Evolutionary conservation across 306 rosid species (phyloP).

Genomic region (Nissolia schottii): DNA sequence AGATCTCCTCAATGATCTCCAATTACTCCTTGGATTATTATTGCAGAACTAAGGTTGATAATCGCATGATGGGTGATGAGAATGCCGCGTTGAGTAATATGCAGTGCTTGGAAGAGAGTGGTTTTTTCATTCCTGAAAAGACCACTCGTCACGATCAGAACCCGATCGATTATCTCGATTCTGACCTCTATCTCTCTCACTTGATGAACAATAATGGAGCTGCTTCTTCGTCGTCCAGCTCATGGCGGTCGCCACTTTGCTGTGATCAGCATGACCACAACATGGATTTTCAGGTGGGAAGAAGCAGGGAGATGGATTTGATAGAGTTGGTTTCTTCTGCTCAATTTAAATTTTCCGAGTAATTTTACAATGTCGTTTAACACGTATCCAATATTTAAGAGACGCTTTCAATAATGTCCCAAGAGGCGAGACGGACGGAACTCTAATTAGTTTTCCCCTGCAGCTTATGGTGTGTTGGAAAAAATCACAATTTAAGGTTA

Average conservation of each 20-base stretch:
- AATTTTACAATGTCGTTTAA: too few species aligned
- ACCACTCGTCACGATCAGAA: not conserved
- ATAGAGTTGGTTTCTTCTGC: slow-evolving; percentile 49
- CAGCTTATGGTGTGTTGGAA: too few species aligned
- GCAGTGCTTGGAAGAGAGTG: not conserved
- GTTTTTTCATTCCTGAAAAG: not conserved
- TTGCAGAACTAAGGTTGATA: too few species aligned
- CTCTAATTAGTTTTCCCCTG: too few species aligned
- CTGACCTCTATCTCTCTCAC: slow-evolving; percentile 52
- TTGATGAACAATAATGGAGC: slow-evolving; percentile 56
- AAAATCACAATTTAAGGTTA: too few species aligned
- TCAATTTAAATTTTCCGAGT: slow-evolving; percentile 10
- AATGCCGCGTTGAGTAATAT: too few species aligned
- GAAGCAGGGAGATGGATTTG: slow-evolving; percentile 56
- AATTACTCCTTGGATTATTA: not conserved
- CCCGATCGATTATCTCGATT: slow-evolving; percentile 11
- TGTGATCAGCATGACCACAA: slow-evolving; percentile 11
- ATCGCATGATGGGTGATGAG: too few species aligned
- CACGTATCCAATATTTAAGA: too few species aligned
- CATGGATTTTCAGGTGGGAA: slow-evolving; percentile 20
- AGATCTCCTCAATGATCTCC: not conserved
- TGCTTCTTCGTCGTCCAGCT: slow-evolving; percentile 28
- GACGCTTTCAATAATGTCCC: not conserved
- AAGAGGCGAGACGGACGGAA: too few species aligned
- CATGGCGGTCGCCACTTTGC: slow-evolving; percentile 17